These are phyloP conservation scores for Ascosphaera apis DNA, from an alignment of 2,329 filamentous ascomycete species.

Conservation along the genomic window DNA sequence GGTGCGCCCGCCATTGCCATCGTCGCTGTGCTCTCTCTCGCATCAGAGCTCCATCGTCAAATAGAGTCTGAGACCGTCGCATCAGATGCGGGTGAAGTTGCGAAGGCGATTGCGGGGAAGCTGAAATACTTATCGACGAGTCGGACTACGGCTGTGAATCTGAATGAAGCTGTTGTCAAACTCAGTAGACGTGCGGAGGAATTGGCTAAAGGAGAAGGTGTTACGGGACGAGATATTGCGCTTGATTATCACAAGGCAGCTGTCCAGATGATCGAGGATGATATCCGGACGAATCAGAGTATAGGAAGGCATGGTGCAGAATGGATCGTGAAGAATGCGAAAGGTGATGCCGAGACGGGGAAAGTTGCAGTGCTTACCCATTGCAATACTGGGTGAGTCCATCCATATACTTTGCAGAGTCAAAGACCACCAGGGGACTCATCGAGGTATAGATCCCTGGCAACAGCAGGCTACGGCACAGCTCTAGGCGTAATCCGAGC, in stretches of 20 bases:
- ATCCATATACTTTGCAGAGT: neutral
- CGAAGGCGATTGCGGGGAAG: slow-evolving; percentile 45
- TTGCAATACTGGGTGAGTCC: slow-evolving; percentile 70
- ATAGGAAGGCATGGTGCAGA: slow-evolving; percentile 67
- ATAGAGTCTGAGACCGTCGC: slow-evolving; percentile 18
- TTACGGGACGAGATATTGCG: slow-evolving; percentile 28
- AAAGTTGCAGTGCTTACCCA: slow-evolving; percentile 75
- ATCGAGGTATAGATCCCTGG: slow-evolving; percentile 41
- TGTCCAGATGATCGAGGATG: slow-evolving; percentile 67
- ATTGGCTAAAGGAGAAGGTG: slow-evolving; percentile 13
- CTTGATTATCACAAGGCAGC: slow-evolving; percentile 54
- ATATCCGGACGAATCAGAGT: slow-evolving; percentile 63
- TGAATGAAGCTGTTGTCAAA: slow-evolving; percentile 69
- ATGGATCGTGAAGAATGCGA: slow-evolving; percentile 47
- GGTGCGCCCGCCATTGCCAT: slow-evolving; percentile 92
- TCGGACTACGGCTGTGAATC: slow-evolving; percentile 81
- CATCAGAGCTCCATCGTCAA: slow-evolving; percentile 49
- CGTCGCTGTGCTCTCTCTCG: slow-evolving; percentile 74
- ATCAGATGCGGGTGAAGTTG: slow-evolving; percentile 35
- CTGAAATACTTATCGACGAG: slow-evolving; percentile 74
- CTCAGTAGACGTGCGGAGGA: slow-evolving; percentile 42
- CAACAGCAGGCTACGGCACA: slow-evolving; percentile 93
- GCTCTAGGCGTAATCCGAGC: slow-evolving; percentile 84
- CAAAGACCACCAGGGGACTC: neutral
- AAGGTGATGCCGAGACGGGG: slow-evolving; percentile 25